Evolutionary conservation across 2,329 filamentous ascomycete species (phyloP).

Genomic region (Pseudogymnoascus sp.): DNA sequence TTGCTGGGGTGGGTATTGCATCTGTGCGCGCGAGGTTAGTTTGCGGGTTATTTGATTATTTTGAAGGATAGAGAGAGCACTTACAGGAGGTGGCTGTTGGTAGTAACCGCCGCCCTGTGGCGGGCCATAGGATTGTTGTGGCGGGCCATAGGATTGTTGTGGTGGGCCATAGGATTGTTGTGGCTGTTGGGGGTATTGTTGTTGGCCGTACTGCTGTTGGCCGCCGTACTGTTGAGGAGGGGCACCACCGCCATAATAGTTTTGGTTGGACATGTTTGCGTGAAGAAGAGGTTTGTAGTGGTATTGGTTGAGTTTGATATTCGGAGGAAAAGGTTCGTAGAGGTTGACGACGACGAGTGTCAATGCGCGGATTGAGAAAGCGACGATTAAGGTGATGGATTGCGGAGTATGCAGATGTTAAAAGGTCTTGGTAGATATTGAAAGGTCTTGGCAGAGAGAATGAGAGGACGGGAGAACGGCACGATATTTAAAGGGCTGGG

Average conservation of each 20-base stretch:
- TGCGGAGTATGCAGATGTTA: not conserved
- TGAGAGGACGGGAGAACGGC: not conserved
- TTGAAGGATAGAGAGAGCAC: not conserved
- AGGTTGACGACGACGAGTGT: not conserved
- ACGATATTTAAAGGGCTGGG: not conserved
- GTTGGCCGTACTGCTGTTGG: conserved; percentile 14
- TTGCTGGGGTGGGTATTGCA: conserved; percentile 35
- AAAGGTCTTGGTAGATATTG: not conserved
- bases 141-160: too few species aligned
- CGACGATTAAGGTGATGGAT: not conserved
- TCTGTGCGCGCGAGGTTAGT: conserved; percentile 29
- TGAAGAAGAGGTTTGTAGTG: not conserved
- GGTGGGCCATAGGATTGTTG: conserved; percentile 13
- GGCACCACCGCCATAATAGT: conserved; percentile 33
- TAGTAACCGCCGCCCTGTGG: conserved; percentile 15
- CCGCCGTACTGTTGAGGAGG: conserved; percentile 24
- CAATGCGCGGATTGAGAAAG: not conserved
- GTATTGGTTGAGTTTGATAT: not conserved
- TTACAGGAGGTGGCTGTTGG: conserved; percentile 15
- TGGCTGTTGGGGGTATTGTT: conserved; percentile 17
- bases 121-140: conserved; percentile 14
- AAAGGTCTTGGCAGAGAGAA: not conserved
- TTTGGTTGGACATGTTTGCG: conserved; percentile 16
- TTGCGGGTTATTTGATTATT: not conserved
- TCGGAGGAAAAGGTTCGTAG: not conserved